Conservation (phyloP, 805 yeast genomes). For the Starmerella stigmatis region DNA sequence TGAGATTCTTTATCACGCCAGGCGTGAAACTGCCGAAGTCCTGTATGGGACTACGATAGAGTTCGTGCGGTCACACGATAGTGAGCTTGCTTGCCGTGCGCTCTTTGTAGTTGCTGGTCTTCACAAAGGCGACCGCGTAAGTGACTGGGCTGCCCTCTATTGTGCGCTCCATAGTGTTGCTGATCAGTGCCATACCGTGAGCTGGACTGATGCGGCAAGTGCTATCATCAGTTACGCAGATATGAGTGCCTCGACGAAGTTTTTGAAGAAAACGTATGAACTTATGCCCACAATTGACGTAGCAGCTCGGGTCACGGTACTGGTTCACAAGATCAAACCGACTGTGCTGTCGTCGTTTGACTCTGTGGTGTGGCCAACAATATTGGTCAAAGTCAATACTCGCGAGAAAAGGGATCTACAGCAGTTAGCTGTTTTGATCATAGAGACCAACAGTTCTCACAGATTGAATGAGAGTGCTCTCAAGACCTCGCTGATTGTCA, state of each 20-base stretch:
- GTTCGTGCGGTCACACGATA: neutral
- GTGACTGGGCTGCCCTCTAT: slow-evolving; percentile 27
- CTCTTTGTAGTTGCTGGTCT: slow-evolving; percentile 29
- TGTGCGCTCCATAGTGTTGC: neutral
- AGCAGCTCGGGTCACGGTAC: neutral
- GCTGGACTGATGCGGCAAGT: slow-evolving; percentile 18
- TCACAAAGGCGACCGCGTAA: slow-evolving; percentile 33
- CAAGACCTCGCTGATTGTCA: too few species aligned
- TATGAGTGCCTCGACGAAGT: slow-evolving; percentile 10
- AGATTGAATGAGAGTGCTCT: neutral
- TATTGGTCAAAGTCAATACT: neutral
- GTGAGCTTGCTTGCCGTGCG: slow-evolving; percentile 12
- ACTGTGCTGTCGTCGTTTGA: neutral
- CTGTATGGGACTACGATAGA: slow-evolving; percentile 21
- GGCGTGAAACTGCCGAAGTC: slow-evolving; percentile 27
- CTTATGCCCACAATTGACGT: neutral
- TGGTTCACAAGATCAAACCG: neutral
- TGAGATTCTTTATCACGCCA: slow-evolving; percentile 28
- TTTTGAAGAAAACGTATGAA: neutral
- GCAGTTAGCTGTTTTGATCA: neutral
- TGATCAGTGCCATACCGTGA: neutral
- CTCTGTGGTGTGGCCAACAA: neutral
- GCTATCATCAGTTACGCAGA: slow-evolving; percentile 18
- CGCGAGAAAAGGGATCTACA: neutral
- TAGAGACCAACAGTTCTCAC: neutral